These are phyloP conservation scores for Rhododendron simsii DNA, from an alignment of 148 eudicot genomes.

Conservation along the genomic window DNA sequence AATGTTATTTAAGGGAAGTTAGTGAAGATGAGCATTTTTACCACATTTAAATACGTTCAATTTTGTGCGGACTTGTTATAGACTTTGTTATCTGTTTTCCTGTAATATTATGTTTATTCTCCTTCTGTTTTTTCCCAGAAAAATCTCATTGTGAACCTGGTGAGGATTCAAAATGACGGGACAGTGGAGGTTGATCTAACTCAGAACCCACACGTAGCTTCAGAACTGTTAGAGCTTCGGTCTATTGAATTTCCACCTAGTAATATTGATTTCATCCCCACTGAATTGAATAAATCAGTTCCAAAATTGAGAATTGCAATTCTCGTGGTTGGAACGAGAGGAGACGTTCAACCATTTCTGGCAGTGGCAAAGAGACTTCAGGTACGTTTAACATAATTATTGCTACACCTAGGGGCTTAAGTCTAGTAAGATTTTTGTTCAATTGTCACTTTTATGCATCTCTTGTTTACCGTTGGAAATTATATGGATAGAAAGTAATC, in stretches of 20 bases:
- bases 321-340: slow-evolving; percentile 95
- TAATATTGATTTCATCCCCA: slow-evolving; percentile 24
- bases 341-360: slow-evolving; percentile 92
- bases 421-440: slow-evolving; percentile 1
- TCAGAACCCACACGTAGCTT: slow-evolving; percentile 40
- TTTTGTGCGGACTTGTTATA: not conserved
- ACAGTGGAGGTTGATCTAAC: slow-evolving; percentile 58
- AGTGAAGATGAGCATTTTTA: not conserved
- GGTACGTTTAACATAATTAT: slow-evolving; percentile 31
- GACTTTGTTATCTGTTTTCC: not conserved
- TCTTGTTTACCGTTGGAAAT: not conserved
- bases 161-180: slow-evolving; percentile 68
- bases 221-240: slow-evolving; percentile 48
- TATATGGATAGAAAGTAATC: not conserved
- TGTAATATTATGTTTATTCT: not conserved
- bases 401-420: not conserved
- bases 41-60: not conserved
- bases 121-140: slow-evolving; percentile 41
- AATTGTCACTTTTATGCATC: not conserved
- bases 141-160: slow-evolving; percentile 65
- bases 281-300: slow-evolving; percentile 39
- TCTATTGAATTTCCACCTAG: slow-evolving; percentile 31
- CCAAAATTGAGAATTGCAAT: slow-evolving; percentile 70
- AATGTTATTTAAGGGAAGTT: not conserved
- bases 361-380: slow-evolving; percentile 84